Conservation (phyloP, 2,329 filamentous ascomycete species). For the Purpureocillium lavendulum region DNA sequence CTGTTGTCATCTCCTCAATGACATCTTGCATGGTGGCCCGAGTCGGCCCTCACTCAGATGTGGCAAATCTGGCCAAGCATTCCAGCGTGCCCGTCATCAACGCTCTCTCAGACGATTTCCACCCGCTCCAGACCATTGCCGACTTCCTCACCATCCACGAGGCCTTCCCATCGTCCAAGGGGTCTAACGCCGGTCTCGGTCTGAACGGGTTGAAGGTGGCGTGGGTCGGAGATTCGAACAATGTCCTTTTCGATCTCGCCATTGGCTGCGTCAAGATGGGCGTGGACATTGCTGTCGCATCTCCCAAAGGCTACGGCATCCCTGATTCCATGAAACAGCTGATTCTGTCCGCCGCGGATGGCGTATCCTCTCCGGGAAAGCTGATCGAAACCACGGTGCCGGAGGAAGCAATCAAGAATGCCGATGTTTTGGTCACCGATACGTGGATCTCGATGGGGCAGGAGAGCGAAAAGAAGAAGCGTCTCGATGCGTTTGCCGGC, state of each 20-base stretch:
- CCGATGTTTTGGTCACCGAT: conserved; percentile 88
- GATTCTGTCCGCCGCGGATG: conserved; percentile 55
- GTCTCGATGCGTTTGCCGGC: conserved; percentile 73
- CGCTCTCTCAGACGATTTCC: conserved; percentile 81
- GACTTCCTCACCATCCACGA: conserved; percentile 90
- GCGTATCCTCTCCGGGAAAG: conserved; percentile 51
- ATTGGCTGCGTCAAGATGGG: conserved; percentile 83
- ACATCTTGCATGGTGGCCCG: conserved; percentile 75
- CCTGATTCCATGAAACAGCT: conserved; percentile 64
- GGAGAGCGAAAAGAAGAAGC: conserved; percentile 72
- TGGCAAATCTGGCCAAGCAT: conserved; percentile 60
- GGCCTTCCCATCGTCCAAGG: conserved; percentile 47
- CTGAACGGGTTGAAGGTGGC: conserved; percentile 82
- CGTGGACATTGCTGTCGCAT: conserved; percentile 78
- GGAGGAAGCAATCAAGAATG: conserved; percentile 75
- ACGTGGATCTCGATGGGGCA: conserved; percentile 99
- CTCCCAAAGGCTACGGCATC: conserved; percentile 77
- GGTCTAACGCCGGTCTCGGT: conserved; percentile 43
- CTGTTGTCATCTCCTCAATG: conserved; percentile 90
- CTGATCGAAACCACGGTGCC: conserved; percentile 71
- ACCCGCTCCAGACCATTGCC: conserved; percentile 89
- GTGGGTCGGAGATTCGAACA: conserved; percentile 96
- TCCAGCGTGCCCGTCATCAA: conserved; percentile 79
- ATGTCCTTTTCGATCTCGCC: conserved; percentile 89
- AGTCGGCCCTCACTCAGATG: conserved; percentile 69